A percentile compares a stretch with the other conserved stretches of the same genome.
Conservation (phyloP, 2,329 filamentous ascomycete species). For the Seiridium cupressi region DNA sequence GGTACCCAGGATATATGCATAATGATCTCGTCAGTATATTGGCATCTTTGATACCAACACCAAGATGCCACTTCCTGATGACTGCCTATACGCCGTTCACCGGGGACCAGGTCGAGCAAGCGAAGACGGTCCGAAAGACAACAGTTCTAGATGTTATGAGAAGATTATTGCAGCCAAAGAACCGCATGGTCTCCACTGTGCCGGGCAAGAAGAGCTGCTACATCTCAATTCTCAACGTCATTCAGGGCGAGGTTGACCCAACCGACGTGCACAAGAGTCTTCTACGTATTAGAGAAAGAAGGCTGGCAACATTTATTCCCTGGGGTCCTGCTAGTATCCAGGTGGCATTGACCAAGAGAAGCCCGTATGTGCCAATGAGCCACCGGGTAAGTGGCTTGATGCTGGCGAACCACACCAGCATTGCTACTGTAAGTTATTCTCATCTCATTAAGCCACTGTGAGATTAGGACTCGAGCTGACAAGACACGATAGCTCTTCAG, state of each 20-base stretch:
- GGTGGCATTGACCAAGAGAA: slow-evolving; percentile 93
- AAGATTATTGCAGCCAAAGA: slow-evolving; percentile 91
- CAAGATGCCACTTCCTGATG: slow-evolving; percentile 96
- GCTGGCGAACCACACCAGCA: slow-evolving; percentile 97
- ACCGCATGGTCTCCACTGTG: slow-evolving; percentile 96
- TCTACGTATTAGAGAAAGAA: slow-evolving; percentile 89
- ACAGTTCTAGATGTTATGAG: slow-evolving; percentile 98
- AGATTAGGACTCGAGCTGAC: not conserved
- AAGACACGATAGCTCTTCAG: slow-evolving; percentile 69
- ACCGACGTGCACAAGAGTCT: slow-evolving; percentile 98
- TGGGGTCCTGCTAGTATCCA: slow-evolving; percentile 98
- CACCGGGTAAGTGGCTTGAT: slow-evolving; percentile 95
- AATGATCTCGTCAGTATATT: slow-evolving; percentile 98
- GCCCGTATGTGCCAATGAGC: slow-evolving; percentile 90
- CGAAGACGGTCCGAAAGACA: slow-evolving; percentile 96
- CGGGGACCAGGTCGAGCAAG: slow-evolving; percentile 91
- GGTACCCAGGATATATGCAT: slow-evolving; percentile 99
- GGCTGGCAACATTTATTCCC: slow-evolving; percentile 93
- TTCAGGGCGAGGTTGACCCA: slow-evolving; percentile 96
- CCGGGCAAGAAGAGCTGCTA: slow-evolving; percentile 98
- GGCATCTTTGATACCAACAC: slow-evolving; percentile 92
- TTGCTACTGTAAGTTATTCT: slow-evolving; percentile 67
- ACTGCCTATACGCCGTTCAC: slow-evolving; percentile 98
- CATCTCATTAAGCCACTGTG: not conserved
- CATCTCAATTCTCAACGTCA: slow-evolving; percentile 98